These are phyloP conservation scores for Populus deltoides DNA, from an alignment of 345 rosid species.

Conservation along the genomic window DNA sequence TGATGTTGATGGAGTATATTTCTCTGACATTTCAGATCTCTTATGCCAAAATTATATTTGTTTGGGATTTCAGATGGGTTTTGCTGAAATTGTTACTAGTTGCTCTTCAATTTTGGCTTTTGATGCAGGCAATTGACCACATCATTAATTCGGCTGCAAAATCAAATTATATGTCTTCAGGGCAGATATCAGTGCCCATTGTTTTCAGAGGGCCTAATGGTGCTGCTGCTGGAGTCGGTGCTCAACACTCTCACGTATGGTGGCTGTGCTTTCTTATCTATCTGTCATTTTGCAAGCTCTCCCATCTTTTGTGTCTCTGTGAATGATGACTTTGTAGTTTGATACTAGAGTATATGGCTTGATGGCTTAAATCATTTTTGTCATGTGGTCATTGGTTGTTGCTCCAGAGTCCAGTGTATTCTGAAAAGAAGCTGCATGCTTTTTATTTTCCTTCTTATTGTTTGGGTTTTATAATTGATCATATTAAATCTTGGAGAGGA, in stretches of 20 bases:
- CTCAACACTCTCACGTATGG: conserved; percentile 90
- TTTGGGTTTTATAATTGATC: background rate
- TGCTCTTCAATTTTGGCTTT: background rate
- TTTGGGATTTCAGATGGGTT: background rate
- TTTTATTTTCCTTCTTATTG: background rate
- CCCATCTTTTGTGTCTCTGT: background rate
- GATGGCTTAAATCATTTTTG: background rate
- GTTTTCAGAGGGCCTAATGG: conserved; percentile 98
- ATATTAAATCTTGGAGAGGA: background rate
- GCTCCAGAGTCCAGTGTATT: background rate
- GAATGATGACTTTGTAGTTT: no score
- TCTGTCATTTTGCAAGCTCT: background rate
- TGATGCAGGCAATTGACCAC: conserved; percentile 81
- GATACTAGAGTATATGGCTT: background rate
- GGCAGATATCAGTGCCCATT: conserved; percentile 71
- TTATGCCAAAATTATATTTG: background rate
- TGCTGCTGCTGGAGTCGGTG: conserved; percentile 98
- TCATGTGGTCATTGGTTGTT: background rate
- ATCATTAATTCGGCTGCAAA: conserved; percentile 92
- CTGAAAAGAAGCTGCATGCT: background rate
- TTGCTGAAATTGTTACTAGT: background rate
- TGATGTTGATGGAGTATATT: background rate
- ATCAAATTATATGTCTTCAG: conserved; percentile 85
- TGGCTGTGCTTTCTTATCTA: conserved; percentile 6
- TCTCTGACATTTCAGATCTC: background rate